Evolutionary conservation across 352 stramenopile species (phyloP).

Genomic region (Pythium sp.): DNA sequence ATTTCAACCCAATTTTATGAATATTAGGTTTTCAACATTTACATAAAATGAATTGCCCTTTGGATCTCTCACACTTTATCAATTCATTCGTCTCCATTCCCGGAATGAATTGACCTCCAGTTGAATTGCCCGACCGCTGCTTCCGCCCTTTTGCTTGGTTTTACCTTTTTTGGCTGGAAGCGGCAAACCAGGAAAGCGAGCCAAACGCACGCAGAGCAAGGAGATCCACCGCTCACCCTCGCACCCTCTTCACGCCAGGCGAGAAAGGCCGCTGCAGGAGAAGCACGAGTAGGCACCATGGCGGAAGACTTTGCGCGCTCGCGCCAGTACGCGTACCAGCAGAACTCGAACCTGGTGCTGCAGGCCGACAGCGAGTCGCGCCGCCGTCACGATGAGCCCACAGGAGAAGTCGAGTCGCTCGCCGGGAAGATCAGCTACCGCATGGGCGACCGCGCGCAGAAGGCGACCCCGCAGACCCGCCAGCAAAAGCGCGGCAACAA

Average conservation of each 20-base stretch:
- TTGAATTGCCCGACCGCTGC: not conserved
- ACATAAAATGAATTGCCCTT: not conserved
- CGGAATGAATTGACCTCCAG: not conserved
- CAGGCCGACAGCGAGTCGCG: conserved; percentile 87
- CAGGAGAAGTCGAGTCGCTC: conserved; percentile 85
- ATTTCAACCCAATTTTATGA: no score
- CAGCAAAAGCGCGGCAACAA: conserved; percentile 35
- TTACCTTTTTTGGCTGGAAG: not conserved
- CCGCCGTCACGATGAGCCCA: conserved; percentile 76
- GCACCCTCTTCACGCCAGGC: not conserved
- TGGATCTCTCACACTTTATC: not conserved
- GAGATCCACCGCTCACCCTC: not conserved
- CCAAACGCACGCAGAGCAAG: not conserved
- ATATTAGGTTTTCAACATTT: no score
- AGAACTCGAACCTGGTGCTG: conserved; percentile 95
- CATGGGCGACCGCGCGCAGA: conserved; percentile 85
- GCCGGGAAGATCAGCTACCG: conserved; percentile 69
- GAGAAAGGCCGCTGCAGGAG: not conserved
- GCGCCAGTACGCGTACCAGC: conserved; percentile 90
- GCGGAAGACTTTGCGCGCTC: conserved; percentile 88
- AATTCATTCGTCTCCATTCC: not conserved
- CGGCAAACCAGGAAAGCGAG: not conserved
- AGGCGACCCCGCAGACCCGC: conserved; percentile 43
- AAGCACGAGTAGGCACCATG: conserved; percentile 37
- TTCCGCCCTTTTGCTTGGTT: not conserved